Evolutionary conservation across 1,139 yeast species (phyloP), one percentile per base, ranked within the genome.

Genomic region (Kodamaea fungicola): DNA sequence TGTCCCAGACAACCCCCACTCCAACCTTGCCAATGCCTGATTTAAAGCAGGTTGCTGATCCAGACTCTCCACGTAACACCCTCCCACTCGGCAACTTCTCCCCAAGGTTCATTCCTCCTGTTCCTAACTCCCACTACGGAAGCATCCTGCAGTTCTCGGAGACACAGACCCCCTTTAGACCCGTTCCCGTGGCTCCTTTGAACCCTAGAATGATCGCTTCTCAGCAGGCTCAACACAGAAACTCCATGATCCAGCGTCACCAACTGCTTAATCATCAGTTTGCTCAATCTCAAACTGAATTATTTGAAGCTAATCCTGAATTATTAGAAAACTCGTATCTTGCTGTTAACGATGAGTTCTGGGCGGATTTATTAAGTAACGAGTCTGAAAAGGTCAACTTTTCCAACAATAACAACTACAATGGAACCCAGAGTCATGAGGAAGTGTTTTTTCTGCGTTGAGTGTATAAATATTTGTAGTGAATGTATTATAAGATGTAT

Each of bases 311-410:
- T 7, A 49, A 46, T 32, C 40, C 47, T 9, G 42, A 43, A 36
- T 64, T 57, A 37, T 42, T 64, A 22, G 69, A 64, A 35, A 54
- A 54, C 34, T 56, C 62, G 21, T 58, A 60, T 36, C 50, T 54
- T 45, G 59, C 64, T 12, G 53, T 69, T 12, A 66, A 67, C 33
- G 75, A 68, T 44, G 75, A 69, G 41, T 69, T 68, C 42, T 69
- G 75, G 75, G 55, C 66, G 7, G 70, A 69, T 42, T 55, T 69
- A 31, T 52, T 69, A 31, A 61, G 65, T 39, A 55, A 69, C 1
- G 64, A 55, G 33, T 48, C 65, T 7, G 67, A 68, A 46, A 55
- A 59, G 38, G 55, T 67, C 33, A 62, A 66, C 42, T 64, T 68
- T 37, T 55, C 67, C n/a, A 62, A 52, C 41, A 57, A 50, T 35